These are phyloP conservation scores for Coniochaeta sp. DNA, from an alignment of 2,329 filamentous ascomycete genomes.

Conservation along the genomic window DNA sequence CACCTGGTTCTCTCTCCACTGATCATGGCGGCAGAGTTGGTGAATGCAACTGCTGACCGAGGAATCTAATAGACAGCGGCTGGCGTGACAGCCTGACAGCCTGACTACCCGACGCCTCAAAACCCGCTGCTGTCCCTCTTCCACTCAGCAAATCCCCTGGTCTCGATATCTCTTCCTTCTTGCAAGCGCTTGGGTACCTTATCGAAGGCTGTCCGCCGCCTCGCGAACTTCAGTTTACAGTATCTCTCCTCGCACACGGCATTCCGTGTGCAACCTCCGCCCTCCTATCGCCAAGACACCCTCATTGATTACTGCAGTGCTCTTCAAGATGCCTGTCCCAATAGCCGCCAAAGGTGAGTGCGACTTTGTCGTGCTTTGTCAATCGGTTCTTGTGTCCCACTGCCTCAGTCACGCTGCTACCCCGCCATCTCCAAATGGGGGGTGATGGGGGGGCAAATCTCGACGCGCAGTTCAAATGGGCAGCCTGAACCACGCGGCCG, in stretches of 20 bases:
- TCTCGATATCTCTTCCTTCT: background rate
- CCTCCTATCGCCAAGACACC: background rate
- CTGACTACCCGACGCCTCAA: background rate
- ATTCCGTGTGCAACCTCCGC: background rate
- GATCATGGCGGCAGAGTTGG: background rate
- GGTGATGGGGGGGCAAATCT: background rate
- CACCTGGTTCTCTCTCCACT: background rate
- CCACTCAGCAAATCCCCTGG: background rate
- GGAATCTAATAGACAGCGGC: background rate
- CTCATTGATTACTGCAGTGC: background rate
- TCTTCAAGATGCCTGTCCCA: conserved; percentile 25
- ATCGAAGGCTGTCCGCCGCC: background rate
- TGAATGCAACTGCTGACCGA: background rate
- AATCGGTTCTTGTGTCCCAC: background rate
- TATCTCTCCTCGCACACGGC: background rate
- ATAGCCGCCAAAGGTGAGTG: conserved; percentile 29
- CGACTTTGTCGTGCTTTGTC: background rate
- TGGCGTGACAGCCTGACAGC: background rate
- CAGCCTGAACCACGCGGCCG: conserved; percentile 1
- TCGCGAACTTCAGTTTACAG: background rate
- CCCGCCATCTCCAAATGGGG: background rate
- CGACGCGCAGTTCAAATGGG: background rate
- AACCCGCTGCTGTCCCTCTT: background rate
- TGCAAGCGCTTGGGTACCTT: background rate
- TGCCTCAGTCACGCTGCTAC: background rate